Percentiles rank a stretch among this genome's conserved stretches.
Evolutionary conservation across 148 eudicot genomes (phyloP).

Genomic region (Rhododendron griersonianum): DNA sequence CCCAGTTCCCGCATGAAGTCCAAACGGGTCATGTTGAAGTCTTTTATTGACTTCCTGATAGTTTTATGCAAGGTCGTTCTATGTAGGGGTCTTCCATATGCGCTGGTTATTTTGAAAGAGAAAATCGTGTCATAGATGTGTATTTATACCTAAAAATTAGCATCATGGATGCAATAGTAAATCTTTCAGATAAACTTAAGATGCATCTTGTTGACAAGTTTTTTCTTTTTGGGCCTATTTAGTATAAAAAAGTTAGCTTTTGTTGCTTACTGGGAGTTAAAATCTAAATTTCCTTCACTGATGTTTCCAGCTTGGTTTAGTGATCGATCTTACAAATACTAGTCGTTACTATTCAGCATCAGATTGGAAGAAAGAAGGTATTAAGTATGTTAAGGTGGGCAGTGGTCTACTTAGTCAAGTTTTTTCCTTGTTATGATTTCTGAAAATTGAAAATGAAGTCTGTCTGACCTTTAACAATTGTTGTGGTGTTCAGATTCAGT

Average conservation of each 20-base stretch:
- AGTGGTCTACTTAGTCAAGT: not conserved
- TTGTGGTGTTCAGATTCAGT: constrained; percentile 51
- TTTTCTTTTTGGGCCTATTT: not conserved
- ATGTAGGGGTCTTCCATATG: not conserved
- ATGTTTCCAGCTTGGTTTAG: constrained; percentile 78
- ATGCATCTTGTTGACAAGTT: not conserved
- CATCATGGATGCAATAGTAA: not conserved
- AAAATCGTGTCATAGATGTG: not conserved
- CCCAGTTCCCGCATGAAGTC: not conserved
- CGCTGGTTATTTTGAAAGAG: not conserved
- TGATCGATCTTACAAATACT: constrained; percentile 96
- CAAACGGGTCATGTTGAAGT: not conserved
- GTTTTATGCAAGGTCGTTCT: not conserved
- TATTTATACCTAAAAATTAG: not conserved
- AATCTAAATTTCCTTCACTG: constrained; percentile 8
- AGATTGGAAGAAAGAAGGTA: constrained; percentile 78
- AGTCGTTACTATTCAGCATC: constrained; percentile 72
- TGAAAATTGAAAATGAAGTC: not conserved
- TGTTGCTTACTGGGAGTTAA: constrained; percentile 7
- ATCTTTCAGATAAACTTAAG: not conserved
- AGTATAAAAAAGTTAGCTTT: not conserved
- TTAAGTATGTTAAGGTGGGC: constrained; percentile 85
- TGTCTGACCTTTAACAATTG: not conserved
- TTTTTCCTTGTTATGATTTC: not conserved
- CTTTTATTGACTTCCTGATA: not conserved